phyloP scores from a whole-genome alignment of 2,329 filamentous ascomycete genomes.

The Alternaria panax region DNA sequence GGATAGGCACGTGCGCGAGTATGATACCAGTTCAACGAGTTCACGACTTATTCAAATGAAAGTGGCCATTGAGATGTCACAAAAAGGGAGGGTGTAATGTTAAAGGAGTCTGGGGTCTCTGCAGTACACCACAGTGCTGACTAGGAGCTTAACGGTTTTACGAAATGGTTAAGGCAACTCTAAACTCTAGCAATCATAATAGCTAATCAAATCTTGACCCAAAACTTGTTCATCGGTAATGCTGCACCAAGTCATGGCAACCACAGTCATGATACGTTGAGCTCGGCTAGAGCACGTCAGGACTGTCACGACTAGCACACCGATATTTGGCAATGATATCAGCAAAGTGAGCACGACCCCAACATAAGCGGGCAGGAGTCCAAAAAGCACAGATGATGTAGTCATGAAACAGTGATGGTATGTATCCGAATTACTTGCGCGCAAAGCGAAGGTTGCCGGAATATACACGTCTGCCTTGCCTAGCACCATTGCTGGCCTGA shows the following conservation, averaged over 20 bases:
- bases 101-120: background rate
- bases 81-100: background rate
- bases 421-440: background rate
- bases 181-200: conserved; percentile 1
- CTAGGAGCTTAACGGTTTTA: background rate
- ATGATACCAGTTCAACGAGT: background rate
- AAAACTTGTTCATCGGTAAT: background rate
- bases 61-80: background rate
- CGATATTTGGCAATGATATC: conserved; percentile 5
- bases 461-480: conserved; percentile 8
- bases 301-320: background rate
- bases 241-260: background rate
- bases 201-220: background rate
- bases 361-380: background rate
- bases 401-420: background rate
- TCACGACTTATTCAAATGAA: background rate
- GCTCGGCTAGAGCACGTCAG: background rate
- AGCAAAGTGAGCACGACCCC: background rate
- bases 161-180: background rate
- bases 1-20: conserved; percentile 8
- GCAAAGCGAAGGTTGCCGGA: background rate
- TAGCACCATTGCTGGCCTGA: conserved; percentile 4
- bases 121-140: background rate
- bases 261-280: background rate
- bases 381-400: background rate